phyloP scores from a whole-genome alignment of 805 yeast species.

The Nakazawaea ambrosiae region DNA sequence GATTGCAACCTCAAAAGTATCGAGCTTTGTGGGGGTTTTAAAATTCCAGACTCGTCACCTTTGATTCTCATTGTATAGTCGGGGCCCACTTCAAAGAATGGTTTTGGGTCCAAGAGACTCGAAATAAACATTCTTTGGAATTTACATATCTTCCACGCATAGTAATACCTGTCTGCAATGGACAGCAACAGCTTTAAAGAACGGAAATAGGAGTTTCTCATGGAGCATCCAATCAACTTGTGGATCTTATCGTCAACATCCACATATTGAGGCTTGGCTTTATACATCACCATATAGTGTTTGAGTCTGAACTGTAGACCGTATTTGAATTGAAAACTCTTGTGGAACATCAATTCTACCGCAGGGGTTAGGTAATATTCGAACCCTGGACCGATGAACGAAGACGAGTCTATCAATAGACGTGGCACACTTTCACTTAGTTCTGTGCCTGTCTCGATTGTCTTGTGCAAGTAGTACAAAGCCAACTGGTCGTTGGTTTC shows the following conservation, averaged over 20 bases:
- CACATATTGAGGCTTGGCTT: not conserved
- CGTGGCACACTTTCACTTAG: not conserved
- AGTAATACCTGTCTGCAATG: conserved; percentile 53
- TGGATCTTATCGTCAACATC: not conserved
- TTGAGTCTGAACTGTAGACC: conserved; percentile 22
- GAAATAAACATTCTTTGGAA: conserved; percentile 34
- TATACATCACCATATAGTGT: conserved; percentile 15
- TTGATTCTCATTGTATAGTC: not conserved
- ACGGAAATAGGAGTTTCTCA: not conserved
- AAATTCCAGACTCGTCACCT: not conserved
- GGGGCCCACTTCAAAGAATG: not conserved
- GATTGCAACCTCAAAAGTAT: too few relatives aligned
- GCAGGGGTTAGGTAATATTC: conserved; percentile 31
- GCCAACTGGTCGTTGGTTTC: not conserved
- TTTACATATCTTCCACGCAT: conserved; percentile 62
- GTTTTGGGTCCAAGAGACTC: conserved; percentile 15
- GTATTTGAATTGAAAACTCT: conserved; percentile 23
- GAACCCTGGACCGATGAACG: conserved; percentile 27
- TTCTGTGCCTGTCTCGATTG: not conserved
- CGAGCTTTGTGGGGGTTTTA: conserved; percentile 4
- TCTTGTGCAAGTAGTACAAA: conserved; percentile 2
- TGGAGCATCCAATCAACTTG: too few relatives aligned
- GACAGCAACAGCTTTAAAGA: conserved; percentile 21
- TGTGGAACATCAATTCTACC: conserved; percentile 31
- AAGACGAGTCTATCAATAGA: not conserved